Conservation (phyloP, 768 basidiomycete genomes). For the Dacryopinax primogenitus region DNA sequence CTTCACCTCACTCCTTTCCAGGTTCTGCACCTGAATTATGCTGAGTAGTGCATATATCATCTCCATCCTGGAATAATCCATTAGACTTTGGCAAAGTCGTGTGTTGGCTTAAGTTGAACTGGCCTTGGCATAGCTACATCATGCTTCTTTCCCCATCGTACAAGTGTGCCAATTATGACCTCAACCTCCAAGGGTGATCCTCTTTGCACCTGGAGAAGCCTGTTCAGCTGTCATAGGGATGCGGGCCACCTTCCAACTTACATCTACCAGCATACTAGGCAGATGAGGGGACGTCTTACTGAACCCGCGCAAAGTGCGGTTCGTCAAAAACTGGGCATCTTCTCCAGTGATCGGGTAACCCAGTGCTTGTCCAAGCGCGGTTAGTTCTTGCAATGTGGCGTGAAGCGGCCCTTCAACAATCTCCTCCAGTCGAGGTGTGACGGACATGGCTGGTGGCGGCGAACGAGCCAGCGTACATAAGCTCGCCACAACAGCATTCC, state of each 20-base stretch:
- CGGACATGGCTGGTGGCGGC: not conserved
- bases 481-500: not conserved
- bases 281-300: slow-evolving; percentile 1
- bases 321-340: not conserved
- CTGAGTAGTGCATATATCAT: not conserved
- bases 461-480: not conserved
- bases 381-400: not conserved
- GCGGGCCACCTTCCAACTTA: not conserved
- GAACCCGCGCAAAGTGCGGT: slow-evolving; percentile 2
- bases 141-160: not conserved
- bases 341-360: not conserved
- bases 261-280: not conserved
- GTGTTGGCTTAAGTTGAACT: not conserved
- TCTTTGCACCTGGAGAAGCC: not conserved
- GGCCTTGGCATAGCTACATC: not conserved
- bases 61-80: not conserved
- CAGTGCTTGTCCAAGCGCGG: not conserved
- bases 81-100: not conserved
- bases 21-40: slow-evolving; percentile 4
- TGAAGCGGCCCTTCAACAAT: not conserved
- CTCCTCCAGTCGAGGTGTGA: not conserved
- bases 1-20: not conserved
- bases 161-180: not conserved
- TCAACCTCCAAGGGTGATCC: not conserved
- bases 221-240: not conserved